A percentile compares a stretch with the other conserved stretches of the same genome.
Evolutionary conservation across 768 basidiomycete species (phyloP).

Genomic region (Clitopilus passeckerianus): DNA sequence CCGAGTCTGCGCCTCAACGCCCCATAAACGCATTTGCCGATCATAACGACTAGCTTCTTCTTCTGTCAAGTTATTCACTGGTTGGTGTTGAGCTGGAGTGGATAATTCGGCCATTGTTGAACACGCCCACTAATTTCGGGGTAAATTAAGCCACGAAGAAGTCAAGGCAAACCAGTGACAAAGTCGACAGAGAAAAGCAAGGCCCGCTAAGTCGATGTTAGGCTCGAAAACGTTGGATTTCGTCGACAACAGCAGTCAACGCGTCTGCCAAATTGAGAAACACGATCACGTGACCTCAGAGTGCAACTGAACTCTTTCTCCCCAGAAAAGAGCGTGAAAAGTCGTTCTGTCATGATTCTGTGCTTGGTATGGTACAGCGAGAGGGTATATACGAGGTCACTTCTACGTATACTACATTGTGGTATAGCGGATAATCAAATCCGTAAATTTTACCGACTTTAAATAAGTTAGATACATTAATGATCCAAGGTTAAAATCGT

Average conservation of each 20-base stretch:
- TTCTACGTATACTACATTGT: not conserved
- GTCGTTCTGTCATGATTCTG: not conserved
- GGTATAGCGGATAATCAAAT: not conserved
- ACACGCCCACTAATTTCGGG: conserved; percentile 54
- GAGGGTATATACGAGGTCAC: not conserved
- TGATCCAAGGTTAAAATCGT: not conserved
- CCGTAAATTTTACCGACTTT: not conserved
- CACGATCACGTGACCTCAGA: not conserved
- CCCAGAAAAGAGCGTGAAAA: not conserved
- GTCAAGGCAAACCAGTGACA: not conserved
- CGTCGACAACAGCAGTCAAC: not conserved
- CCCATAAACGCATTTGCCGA: conserved; percentile 96
- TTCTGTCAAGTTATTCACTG: conserved; percentile 54
- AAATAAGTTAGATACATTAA: not conserved
- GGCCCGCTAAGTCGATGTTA: not conserved
- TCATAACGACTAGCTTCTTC: conserved; percentile 83
- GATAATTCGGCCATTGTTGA: conserved; percentile 60
- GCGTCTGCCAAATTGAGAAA: not conserved
- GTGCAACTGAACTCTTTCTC: not conserved
- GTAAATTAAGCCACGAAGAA: conserved; percentile 4
- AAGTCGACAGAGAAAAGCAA: not conserved
- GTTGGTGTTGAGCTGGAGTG: conserved; percentile 48
- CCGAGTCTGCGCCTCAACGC: conserved; percentile 80
- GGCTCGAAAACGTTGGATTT: not conserved
- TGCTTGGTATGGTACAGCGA: not conserved